Evolutionary conservation across 306 rosid genomes (phyloP).

Genomic region (Vigna mungo): DNA sequence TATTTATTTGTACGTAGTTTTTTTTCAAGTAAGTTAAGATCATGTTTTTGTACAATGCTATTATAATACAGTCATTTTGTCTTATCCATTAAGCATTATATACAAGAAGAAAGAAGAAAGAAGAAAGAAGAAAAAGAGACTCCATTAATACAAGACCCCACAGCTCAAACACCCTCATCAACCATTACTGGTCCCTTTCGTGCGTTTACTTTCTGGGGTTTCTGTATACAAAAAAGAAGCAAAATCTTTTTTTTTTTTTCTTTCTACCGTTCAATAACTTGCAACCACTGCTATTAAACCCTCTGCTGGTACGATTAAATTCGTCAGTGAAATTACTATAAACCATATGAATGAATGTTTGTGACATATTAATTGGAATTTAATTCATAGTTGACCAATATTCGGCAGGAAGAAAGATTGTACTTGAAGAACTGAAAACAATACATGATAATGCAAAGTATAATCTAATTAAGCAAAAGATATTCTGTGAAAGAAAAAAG

Average conservation of each 20-base stretch:
- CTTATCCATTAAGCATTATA: no score
- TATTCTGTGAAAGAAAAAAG: not conserved
- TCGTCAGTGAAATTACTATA: not conserved
- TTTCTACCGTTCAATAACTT: not conserved
- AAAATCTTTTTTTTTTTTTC: not conserved
- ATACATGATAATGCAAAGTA: not conserved
- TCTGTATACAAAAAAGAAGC: not conserved
- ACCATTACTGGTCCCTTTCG: not conserved
- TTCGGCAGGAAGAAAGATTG: not conserved
- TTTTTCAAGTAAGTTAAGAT: no score
- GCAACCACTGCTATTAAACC: slow-evolving; percentile 37
- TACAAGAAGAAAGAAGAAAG: no score
- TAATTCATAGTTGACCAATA: not conserved
- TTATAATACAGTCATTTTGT: no score
- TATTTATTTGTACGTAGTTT: no score
- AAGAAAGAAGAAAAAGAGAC: no score
- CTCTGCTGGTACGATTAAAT: slow-evolving; percentile 10
- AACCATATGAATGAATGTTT: no score
- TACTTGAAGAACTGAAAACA: not conserved
- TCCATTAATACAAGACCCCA: not conserved
- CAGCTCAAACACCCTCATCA: not conserved
- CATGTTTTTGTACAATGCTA: no score
- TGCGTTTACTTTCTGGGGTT: slow-evolving; percentile 22
- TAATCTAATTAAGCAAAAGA: not conserved
- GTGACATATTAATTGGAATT: not conserved